phyloP scores from a whole-genome alignment of 2,329 filamentous ascomycete genomes.

The Gaeumannomyces sp. region DNA sequence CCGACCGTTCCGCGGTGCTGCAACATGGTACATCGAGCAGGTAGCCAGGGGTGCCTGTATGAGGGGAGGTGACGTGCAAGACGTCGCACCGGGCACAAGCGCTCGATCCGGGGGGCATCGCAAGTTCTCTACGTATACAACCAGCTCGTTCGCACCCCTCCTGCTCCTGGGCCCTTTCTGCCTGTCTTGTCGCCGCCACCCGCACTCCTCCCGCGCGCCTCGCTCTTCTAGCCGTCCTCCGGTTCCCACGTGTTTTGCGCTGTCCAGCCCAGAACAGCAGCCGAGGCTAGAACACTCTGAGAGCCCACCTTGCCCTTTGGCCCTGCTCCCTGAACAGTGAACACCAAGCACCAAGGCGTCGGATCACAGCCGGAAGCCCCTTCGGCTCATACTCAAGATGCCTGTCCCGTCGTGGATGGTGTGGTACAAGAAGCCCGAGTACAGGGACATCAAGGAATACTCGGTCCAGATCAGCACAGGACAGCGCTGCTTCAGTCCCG shows the following conservation, averaged over 20 bases:
- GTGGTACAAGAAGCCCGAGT: conserved; percentile 46
- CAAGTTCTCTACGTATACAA: background rate
- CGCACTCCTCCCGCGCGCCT: no score
- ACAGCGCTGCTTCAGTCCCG: conserved; percentile 29
- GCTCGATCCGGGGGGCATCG: background rate
- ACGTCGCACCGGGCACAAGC: background rate
- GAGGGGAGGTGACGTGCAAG: background rate
- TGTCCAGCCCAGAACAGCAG: no score
- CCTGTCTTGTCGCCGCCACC: background rate
- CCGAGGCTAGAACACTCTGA: no score
- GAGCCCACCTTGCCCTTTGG: no score
- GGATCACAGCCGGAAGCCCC: no score
- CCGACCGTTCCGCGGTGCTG: background rate
- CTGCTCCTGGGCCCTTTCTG: background rate
- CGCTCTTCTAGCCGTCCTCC: no score
- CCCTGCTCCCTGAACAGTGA: no score
- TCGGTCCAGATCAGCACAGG: conserved; percentile 30
- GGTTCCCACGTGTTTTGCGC: no score
- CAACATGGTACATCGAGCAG: background rate
- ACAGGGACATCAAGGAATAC: conserved; percentile 40
- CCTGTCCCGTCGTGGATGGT: conserved; percentile 29
- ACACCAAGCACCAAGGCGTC: no score
- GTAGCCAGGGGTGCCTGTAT: background rate
- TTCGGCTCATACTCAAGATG: conserved; percentile 18
- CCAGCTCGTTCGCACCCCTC: background rate